Percentiles rank a stretch among this genome's conserved stretches.
Conservation (phyloP, 352 stramenopile species). For the Globisporangium spinosum region DNA sequence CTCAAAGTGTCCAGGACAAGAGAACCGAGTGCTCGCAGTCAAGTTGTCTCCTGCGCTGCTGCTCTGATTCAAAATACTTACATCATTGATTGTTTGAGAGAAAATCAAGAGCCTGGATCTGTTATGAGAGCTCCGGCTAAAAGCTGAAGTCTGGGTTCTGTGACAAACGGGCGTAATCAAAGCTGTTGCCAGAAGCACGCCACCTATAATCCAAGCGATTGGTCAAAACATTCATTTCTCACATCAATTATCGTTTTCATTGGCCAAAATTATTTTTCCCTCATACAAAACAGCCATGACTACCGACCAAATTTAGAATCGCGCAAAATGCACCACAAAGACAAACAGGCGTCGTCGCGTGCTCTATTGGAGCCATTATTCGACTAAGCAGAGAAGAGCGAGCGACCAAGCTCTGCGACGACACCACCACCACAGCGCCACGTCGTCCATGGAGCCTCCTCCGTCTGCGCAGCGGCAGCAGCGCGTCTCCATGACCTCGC, state of each 20-base stretch:
- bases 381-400: neutral
- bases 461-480: neutral
- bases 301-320: neutral
- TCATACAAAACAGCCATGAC: neutral
- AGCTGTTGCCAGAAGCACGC: neutral
- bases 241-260: neutral
- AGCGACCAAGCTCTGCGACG: too few relatives aligned
- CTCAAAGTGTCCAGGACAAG: too few relatives aligned
- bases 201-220: neutral
- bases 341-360: neutral
- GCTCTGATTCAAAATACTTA: too few relatives aligned
- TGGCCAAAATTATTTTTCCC: neutral
- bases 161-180: neutral
- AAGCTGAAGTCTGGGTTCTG: neutral
- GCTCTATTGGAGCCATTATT: neutral
- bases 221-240: neutral
- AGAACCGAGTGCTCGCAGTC: too few relatives aligned
- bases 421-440: neutral
- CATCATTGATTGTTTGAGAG: too few relatives aligned
- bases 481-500: neutral
- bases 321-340: neutral
- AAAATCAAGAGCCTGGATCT: too few relatives aligned
- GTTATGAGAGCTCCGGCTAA: too few relatives aligned
- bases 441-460: neutral
- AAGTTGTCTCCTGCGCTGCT: too few relatives aligned